Evolutionary conservation across 768 basidiomycete species (phyloP).

Genomic region (Trametes elegans): DNA sequence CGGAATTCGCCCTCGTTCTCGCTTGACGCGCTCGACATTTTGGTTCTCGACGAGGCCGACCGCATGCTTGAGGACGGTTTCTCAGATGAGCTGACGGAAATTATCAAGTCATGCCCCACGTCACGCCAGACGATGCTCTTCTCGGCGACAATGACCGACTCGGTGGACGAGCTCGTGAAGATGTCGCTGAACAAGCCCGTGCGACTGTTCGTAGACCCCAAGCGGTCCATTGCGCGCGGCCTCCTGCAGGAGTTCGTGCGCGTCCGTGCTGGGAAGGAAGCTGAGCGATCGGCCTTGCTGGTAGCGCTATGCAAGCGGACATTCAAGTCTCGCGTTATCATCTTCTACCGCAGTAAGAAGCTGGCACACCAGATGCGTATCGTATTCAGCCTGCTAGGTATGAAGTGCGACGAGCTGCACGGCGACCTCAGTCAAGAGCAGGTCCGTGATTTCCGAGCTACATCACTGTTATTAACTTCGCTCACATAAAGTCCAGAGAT

Average conservation of each 20-base stretch:
- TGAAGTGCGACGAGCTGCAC: slow-evolving; percentile 91
- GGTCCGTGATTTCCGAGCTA: slow-evolving; percentile 42
- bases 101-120: slow-evolving; percentile 83
- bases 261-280: slow-evolving; percentile 76
- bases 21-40: slow-evolving; percentile 87
- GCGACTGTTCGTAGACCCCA: slow-evolving; percentile 93
- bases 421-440: slow-evolving; percentile 97
- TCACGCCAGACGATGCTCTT: slow-evolving; percentile 98
- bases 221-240: slow-evolving; percentile 79
- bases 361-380: slow-evolving; percentile 96
- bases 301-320: slow-evolving; percentile 84
- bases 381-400: slow-evolving; percentile 82
- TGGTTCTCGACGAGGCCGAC: slow-evolving; percentile 97
- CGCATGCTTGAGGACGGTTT: slow-evolving; percentile 96
- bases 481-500: slow-evolving; percentile 52
- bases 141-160: slow-evolving; percentile 98
- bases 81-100: slow-evolving; percentile 90
- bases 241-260: slow-evolving; percentile 95
- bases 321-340: slow-evolving; percentile 79
- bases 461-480: not conserved
- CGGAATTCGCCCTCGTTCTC: slow-evolving; percentile 93
- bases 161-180: slow-evolving; percentile 88
- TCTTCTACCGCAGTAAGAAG: slow-evolving; percentile 96
- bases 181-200: slow-evolving; percentile 93
- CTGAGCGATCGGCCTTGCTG: slow-evolving; percentile 73